Conservation (phyloP, 2,329 filamentous ascomycete genomes). For the Drechmeria coniospora region DNA sequence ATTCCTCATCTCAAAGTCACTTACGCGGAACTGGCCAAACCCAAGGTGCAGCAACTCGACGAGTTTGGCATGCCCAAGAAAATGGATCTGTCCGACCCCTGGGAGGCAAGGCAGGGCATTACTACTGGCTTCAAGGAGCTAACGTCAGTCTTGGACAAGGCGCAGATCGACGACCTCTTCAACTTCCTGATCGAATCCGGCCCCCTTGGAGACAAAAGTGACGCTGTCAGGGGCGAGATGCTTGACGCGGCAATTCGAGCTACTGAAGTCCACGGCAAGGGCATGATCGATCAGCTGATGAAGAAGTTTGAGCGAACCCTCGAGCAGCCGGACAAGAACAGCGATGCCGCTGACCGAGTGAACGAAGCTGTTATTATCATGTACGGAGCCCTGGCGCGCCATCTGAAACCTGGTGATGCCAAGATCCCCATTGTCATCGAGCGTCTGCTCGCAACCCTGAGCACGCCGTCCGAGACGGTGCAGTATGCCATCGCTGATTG, state of each 20-base stretch:
- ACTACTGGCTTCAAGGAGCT: constrained; percentile 78
- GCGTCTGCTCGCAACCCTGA: constrained; percentile 70
- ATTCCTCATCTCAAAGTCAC: constrained; percentile 50
- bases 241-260: constrained; percentile 73
- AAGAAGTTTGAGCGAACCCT: constrained; percentile 76
- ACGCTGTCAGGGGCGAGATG: constrained; percentile 73
- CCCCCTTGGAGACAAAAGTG: constrained; percentile 70
- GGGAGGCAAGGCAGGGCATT: constrained; percentile 82
- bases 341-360: constrained; percentile 69
- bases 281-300: constrained; percentile 81
- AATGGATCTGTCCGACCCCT: constrained; percentile 72
- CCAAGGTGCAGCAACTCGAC: constrained; percentile 69
- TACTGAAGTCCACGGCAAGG: constrained; percentile 67
- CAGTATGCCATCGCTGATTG: constrained; percentile 95
- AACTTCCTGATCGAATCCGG: constrained; percentile 74
- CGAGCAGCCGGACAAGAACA: constrained; percentile 71
- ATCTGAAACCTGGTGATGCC: constrained; percentile 69
- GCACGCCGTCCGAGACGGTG: constrained; percentile 89
- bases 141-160: constrained; percentile 49
- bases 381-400: constrained; percentile 83
- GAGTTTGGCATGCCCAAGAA: constrained; percentile 92
- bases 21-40: constrained; percentile 69
- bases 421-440: constrained; percentile 82
- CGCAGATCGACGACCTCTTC: constrained; percentile 62
- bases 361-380: constrained; percentile 97